phyloP scores from a whole-genome alignment of 441 rosid genomes.

The Raphanus hybrid region DNA sequence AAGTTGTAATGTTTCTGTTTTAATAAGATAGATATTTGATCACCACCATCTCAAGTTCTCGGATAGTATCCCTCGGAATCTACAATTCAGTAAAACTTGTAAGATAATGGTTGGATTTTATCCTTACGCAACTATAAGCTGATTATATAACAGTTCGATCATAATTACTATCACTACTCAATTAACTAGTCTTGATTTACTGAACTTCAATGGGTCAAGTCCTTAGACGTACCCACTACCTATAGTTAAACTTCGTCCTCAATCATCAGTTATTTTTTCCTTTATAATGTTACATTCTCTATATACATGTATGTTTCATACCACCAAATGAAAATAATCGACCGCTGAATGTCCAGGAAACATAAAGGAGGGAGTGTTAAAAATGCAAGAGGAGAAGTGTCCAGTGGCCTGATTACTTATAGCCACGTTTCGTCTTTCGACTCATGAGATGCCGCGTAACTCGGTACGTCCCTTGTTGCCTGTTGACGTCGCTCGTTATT shows the following conservation, averaged over 20 bases:
- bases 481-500: conserved; percentile 28
- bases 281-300: no score
- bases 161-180: neutral
- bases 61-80: neutral
- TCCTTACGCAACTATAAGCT: neutral
- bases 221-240: neutral
- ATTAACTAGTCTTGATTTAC: neutral
- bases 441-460: neutral
- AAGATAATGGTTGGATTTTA: neutral
- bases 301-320: no score
- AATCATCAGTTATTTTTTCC: neutral
- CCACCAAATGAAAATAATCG: neutral
- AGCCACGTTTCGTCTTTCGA: no score
- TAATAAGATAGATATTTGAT: neutral
- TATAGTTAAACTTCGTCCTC: neutral
- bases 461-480: conserved; percentile 5
- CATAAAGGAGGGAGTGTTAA: no score
- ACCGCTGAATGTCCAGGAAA: no score
- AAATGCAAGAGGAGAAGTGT: no score
- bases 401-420: no score
- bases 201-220: neutral
- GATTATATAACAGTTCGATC: neutral
- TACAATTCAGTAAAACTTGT: neutral
- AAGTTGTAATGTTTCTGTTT: no score
- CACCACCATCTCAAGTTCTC: neutral